These are phyloP conservation scores for Penicillium tannophilum DNA, from an alignment of 495 filamentous ascomycete species.

Conservation along the genomic window DNA sequence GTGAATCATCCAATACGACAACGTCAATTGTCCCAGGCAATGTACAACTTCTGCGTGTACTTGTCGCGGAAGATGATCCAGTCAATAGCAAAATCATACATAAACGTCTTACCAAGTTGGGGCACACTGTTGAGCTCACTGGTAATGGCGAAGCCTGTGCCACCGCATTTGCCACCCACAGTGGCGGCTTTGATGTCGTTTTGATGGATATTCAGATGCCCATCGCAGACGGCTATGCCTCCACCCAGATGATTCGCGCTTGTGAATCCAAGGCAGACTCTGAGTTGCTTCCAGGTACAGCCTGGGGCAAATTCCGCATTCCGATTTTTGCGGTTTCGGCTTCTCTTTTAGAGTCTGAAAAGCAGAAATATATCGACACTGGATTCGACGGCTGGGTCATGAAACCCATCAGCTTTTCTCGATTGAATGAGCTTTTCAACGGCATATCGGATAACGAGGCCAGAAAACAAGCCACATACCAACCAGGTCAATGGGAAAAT, in stretches of 20 bases:
- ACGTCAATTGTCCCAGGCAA: conserved; percentile 22
- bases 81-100: conserved; percentile 86
- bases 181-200: conserved; percentile 72
- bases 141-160: conserved; percentile 90
- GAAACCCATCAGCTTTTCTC: conserved; percentile 72
- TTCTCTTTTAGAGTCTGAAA: conserved; percentile 73
- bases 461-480: conserved; percentile 55
- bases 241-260: conserved; percentile 79
- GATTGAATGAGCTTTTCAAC: conserved; percentile 59
- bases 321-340: conserved; percentile 93
- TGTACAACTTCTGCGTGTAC: conserved; percentile 52
- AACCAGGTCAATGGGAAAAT: conserved; percentile 65
- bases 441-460: conserved; percentile 55
- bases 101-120: conserved; percentile 80
- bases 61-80: conserved; percentile 92
- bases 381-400: conserved; percentile 94
- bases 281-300: conserved; percentile 53
- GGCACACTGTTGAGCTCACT: conserved; percentile 72
- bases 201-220: conserved; percentile 99
- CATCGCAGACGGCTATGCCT: conserved; percentile 83
- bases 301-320: conserved; percentile 48
- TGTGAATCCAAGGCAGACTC: conserved; percentile 60
- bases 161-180: conserved; percentile 61
- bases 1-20: conserved; percentile 11
- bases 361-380: conserved; percentile 68